A percentile compares a stretch with the other conserved stretches of the same genome.
These are phyloP conservation scores for Monosporascus sp. DNA, from an alignment of 2,329 filamentous ascomycete species.

Conservation along the genomic window DNA sequence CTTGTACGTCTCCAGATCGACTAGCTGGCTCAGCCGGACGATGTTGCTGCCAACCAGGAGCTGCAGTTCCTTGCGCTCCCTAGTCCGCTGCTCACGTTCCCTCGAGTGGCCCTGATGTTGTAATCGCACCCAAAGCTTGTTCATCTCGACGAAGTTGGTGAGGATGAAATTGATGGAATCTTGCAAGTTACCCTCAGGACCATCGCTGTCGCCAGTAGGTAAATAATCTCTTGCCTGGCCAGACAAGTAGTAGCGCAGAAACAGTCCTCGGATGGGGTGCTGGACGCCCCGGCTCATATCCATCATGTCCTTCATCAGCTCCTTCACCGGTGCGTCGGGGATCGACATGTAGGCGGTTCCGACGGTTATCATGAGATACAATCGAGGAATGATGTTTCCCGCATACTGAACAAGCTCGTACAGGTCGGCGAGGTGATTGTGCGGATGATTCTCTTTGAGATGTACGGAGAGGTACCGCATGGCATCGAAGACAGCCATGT, in stretches of 20 bases:
- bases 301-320: conserved; percentile 99
- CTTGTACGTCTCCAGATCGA: conserved; percentile 93
- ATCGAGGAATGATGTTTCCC: conserved; percentile 90
- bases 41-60: conserved; percentile 94
- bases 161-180: conserved; percentile 98
- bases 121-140: conserved; percentile 96
- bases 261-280: conserved; percentile 91
- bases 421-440: conserved; percentile 95
- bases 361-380: conserved; percentile 99
- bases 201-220: conserved; percentile 76
- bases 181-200: conserved; percentile 90
- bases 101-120: conserved; percentile 97
- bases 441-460: conserved; percentile 92
- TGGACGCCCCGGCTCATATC: conserved; percentile 99
- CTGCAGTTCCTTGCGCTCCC: conserved; percentile 92
- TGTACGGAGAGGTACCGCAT: conserved; percentile 94
- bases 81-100: conserved; percentile 87
- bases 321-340: conserved; percentile 95
- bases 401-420: conserved; percentile 98
- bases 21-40: conserved; percentile 88
- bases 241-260: conserved; percentile 92
- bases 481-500: conserved; percentile 98
- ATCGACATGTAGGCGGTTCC: conserved; percentile 99
- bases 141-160: conserved; percentile 99
- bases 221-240: conserved; percentile 90